Percentiles rank a stretch among this genome's conserved stretches.
These are phyloP conservation scores for Backusella parvicylindrica DNA, from an alignment of 192 early-diverging fungal species.

Conservation along the genomic window DNA sequence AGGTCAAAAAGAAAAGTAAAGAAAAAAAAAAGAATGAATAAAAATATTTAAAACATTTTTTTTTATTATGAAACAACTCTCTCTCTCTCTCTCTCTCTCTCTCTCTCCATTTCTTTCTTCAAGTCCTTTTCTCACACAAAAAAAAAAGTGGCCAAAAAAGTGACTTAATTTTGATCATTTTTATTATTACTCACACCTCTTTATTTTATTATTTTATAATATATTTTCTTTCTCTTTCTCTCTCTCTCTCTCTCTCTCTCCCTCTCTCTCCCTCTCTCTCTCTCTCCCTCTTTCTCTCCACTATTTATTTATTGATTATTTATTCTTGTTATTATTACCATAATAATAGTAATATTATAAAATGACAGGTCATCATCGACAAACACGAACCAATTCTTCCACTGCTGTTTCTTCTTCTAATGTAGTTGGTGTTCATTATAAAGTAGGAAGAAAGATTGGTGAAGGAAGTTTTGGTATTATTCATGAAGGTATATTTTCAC, in stretches of 20 bases:
- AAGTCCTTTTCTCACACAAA: not conserved
- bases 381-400: conserved; percentile 13
- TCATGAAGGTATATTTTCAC: conserved; percentile 79
- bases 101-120: too few relatives aligned
- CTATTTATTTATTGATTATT: conserved; percentile 1
- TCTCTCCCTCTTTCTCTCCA: not conserved
- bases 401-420: conserved; percentile 49
- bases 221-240: too few relatives aligned
- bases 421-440: conserved; percentile 95
- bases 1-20: not conserved
- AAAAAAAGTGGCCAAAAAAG: not conserved
- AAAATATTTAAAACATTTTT: not conserved
- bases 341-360: not conserved
- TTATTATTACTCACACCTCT: not conserved
- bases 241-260: not conserved
- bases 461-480: conserved; percentile 99
- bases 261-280: not conserved
- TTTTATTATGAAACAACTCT: not conserved
- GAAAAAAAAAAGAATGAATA: not conserved
- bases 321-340: not conserved
- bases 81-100: not conserved
- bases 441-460: conserved; percentile 94
- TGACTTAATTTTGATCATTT: conserved; percentile 7
- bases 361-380: conserved; percentile 9
- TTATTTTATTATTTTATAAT: too few relatives aligned